phyloP scores from a whole-genome alignment of 768 basidiomycete genomes.

The Suillus lakei region DNA sequence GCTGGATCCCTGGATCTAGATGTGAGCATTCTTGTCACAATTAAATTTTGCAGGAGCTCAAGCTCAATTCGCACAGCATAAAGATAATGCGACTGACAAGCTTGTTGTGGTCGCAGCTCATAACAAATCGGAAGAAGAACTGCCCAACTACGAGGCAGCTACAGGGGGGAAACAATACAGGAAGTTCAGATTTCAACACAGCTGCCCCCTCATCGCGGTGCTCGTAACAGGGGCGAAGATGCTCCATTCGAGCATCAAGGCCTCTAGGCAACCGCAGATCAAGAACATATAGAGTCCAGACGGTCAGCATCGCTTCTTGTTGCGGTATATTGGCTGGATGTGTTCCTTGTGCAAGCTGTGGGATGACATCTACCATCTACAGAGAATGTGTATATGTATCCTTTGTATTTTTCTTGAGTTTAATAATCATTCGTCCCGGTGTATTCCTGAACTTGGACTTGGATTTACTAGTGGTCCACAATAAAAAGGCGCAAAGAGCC shows the following conservation, averaged over 20 bases:
- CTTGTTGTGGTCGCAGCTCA: background rate
- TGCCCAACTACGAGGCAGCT: background rate
- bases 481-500: too few relatives aligned
- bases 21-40: background rate
- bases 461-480: background rate
- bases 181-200: background rate
- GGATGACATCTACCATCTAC: background rate
- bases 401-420: background rate
- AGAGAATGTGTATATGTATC: background rate
- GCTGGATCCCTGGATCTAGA: conserved; percentile 3
- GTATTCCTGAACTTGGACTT: background rate
- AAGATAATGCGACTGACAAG: background rate
- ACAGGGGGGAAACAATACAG: background rate
- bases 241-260: background rate
- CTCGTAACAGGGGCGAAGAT: background rate
- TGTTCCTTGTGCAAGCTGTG: background rate
- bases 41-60: background rate
- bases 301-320: background rate
- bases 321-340: background rate
- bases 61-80: background rate
- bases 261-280: background rate
- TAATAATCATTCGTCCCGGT: background rate
- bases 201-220: background rate
- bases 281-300: background rate
- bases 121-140: background rate